Percentiles rank a stretch among this genome's conserved stretches.
phyloP scores from a whole-genome alignment of 768 basidiomycete species.

The Naganishia antarctica region DNA sequence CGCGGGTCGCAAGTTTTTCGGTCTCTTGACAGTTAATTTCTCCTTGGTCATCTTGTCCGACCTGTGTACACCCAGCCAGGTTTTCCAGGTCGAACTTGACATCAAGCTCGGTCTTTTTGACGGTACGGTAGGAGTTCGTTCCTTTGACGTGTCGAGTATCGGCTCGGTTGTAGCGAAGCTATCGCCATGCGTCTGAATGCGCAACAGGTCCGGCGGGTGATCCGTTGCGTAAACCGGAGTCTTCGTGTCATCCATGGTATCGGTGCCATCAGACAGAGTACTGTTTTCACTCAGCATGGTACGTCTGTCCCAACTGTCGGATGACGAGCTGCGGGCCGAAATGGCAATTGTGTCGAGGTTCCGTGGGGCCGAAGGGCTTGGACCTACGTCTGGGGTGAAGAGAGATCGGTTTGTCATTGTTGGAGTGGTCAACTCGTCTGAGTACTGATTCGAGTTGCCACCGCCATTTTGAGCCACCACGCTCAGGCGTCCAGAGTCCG shows the following conservation, averaged over 20 bases:
- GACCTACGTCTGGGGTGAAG: not conserved
- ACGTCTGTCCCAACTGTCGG: not conserved
- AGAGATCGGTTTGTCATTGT: not conserved
- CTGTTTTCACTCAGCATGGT: not conserved
- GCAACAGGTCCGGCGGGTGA: not conserved
- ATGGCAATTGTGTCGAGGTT: too few species aligned
- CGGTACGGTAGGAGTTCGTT: slow-evolving; percentile 3
- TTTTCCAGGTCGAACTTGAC: not conserved
- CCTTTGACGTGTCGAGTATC: slow-evolving; percentile 1
- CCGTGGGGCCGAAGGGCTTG: not conserved
- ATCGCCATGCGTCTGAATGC: not conserved
- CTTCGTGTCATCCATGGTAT: not conserved
- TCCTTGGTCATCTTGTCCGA: slow-evolving; percentile 4
- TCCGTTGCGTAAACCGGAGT: not conserved
- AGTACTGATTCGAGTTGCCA: not conserved
- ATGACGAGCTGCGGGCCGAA: slow-evolving; percentile 2
- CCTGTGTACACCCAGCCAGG: slow-evolving; percentile 13
- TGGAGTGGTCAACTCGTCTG: not conserved
- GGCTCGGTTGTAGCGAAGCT: not conserved
- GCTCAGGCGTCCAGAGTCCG: too few species aligned
- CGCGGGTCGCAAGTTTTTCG: slow-evolving; percentile 11
- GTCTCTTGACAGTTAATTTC: slow-evolving; percentile 4
- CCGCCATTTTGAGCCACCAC: too few species aligned
- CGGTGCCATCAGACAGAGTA: not conserved
- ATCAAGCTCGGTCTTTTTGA: not conserved